phyloP scores from a whole-genome alignment of 805 yeast species.

The Pichia californica region DNA sequence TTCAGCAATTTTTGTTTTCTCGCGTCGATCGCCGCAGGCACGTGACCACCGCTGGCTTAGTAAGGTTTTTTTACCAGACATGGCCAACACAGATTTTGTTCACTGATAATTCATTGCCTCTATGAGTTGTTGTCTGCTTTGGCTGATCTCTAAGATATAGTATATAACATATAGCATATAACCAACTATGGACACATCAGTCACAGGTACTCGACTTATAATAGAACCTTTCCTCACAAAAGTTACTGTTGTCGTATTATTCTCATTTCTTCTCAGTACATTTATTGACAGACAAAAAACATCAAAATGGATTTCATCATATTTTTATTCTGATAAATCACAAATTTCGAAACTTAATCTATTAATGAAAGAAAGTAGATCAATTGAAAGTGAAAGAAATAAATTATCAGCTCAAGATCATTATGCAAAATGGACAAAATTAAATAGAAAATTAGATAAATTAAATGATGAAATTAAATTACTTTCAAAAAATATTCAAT shows the following conservation, averaged over 20 bases:
- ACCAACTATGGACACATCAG: neutral
- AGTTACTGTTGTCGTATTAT: neutral
- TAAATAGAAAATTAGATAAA: slow-evolving; percentile 65
- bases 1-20: neutral
- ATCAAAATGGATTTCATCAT: slow-evolving; percentile 1
- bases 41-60: too few species aligned
- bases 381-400: slow-evolving; percentile 46
- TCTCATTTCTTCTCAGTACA: neutral
- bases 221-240: neutral
- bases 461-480: slow-evolving; percentile 45
- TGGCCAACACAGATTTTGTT: too few species aligned
- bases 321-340: neutral
- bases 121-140: too few species aligned
- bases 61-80: too few species aligned
- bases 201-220: neutral
- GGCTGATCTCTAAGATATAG: too few species aligned
- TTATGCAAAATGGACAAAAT: slow-evolving; percentile 92
- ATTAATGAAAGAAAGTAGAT: slow-evolving; percentile 38
- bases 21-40: too few species aligned
- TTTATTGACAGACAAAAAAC: neutral
- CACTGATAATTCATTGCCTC: too few species aligned
- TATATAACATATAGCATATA: too few species aligned
- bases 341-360: slow-evolving; percentile 21
- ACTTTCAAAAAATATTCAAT: slow-evolving; percentile 34
- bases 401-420: slow-evolving; percentile 82